These are phyloP conservation scores for Poteriospumella lacustris DNA, from an alignment of 108 stramenopile genomes.

Conservation along the genomic window DNA sequence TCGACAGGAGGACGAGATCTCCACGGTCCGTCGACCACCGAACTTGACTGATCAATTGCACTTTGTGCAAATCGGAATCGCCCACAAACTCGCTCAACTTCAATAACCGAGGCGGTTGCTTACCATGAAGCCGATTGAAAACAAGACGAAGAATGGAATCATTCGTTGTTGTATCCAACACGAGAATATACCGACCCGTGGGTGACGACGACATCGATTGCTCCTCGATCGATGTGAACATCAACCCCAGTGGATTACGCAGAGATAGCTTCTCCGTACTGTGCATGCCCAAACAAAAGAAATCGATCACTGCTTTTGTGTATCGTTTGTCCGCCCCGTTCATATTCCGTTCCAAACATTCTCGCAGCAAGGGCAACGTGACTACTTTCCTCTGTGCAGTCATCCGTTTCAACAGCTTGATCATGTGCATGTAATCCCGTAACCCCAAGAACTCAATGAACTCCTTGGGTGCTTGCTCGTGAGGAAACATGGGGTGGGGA, in stretches of 20 bases:
- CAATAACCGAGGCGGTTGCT: background rate
- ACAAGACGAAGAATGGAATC: background rate
- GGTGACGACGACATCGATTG: background rate
- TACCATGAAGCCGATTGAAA: background rate
- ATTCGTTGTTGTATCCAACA: constrained; percentile 10
- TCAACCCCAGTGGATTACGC: background rate
- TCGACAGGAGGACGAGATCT: constrained; percentile 37
- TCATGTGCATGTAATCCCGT: constrained; percentile 3
- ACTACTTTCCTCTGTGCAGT: background rate
- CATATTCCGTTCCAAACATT: constrained; percentile 2
- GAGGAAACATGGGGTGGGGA: background rate
- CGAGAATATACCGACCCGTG: constrained; percentile 10
- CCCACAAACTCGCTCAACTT: background rate
- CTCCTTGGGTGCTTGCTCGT: background rate
- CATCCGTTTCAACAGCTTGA: background rate
- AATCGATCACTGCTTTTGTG: background rate
- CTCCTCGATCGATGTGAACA: background rate
- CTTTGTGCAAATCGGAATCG: background rate
- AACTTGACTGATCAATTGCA: constrained; percentile 4
- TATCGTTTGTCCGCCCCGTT: background rate
- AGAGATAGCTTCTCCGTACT: too few species aligned
- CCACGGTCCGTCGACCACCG: constrained; percentile 37
- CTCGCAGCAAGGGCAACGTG: background rate
- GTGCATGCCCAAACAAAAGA: too few species aligned
- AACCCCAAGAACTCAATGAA: background rate